Conservation (phyloP, 805 yeast genomes). For the Kuraishia cidri region DNA sequence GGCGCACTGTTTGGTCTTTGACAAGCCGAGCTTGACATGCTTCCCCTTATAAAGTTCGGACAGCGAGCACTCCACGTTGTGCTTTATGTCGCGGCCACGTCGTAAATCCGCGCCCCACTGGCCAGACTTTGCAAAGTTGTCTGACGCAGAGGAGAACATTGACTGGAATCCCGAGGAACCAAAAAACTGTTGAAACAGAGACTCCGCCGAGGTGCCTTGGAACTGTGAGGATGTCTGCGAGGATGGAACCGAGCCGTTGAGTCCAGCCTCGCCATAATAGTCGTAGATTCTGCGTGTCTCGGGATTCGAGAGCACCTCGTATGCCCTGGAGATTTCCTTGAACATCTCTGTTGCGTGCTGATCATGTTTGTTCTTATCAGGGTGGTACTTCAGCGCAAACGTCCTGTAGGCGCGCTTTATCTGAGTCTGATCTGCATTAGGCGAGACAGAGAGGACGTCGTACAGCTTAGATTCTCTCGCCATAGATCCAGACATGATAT, state of each 20-base stretch:
- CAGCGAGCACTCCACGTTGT: constrained; percentile 40
- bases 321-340: constrained; percentile 58
- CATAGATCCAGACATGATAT: too few relatives aligned
- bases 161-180: constrained; percentile 6
- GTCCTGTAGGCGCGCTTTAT: constrained; percentile 76
- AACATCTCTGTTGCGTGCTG: constrained; percentile 40
- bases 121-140: background rate
- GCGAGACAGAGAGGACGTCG: constrained; percentile 46
- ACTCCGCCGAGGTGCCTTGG: constrained; percentile 10
- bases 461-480: constrained; percentile 20
- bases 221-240: background rate
- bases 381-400: constrained; percentile 66
- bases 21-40: constrained; percentile 41
- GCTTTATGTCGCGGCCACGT: constrained; percentile 48
- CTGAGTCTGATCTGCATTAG: constrained; percentile 43
- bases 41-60: constrained; percentile 54
- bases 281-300: constrained; percentile 42
- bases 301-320: constrained; percentile 47
- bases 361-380: constrained; percentile 60
- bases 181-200: constrained; percentile 20
- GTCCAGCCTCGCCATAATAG: constrained; percentile 35
- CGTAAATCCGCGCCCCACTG: too few relatives aligned
- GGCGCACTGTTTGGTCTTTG: constrained; percentile 38
- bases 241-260: constrained; percentile 12
- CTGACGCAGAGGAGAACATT: too few relatives aligned